Percentiles rank a stretch among this genome's conserved stretches.
Evolutionary conservation across 1,284 basidiomycete species (phyloP).

Genomic region (Blastosporella zonata): DNA sequence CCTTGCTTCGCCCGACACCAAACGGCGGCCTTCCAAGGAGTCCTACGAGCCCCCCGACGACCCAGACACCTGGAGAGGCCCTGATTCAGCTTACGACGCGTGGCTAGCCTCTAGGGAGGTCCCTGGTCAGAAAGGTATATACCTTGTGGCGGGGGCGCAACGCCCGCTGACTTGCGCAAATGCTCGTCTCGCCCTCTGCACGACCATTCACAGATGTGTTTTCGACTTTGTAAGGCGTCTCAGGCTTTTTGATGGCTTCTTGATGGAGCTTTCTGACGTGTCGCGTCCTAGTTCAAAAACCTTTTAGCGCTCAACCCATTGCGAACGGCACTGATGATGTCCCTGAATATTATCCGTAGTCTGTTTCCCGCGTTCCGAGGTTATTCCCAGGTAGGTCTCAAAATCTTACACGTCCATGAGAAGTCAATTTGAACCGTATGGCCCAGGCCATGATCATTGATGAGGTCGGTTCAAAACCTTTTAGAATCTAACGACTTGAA

Average conservation of each 20-base stretch:
- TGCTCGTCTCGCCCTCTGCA: constrained; percentile 50
- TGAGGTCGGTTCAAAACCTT: constrained; percentile 49
- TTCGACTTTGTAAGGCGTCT: constrained; percentile 46
- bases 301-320: constrained; percentile 66
- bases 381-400: constrained; percentile 61
- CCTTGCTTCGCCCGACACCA: constrained; percentile 23
- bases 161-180: constrained; percentile 56
- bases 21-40: constrained; percentile 19
- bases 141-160: constrained; percentile 63
- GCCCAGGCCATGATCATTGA: constrained; percentile 69
- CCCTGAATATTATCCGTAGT: constrained; percentile 66
- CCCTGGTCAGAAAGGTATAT: constrained; percentile 37
- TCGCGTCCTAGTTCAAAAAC: constrained; percentile 35
- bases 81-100: constrained; percentile 46
- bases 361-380: constrained; percentile 75
- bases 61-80: constrained; percentile 15
- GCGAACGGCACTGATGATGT: constrained; percentile 61
- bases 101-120: constrained; percentile 64
- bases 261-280: constrained; percentile 13
- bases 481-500: constrained; percentile 17
- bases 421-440: constrained; percentile 13
- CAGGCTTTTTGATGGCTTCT: not conserved
- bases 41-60: constrained; percentile 11
- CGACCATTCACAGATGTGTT: constrained; percentile 47
- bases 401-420: constrained; percentile 14